Conservation (phyloP, 805 yeast species). For the Myxozyma geophila region DNA sequence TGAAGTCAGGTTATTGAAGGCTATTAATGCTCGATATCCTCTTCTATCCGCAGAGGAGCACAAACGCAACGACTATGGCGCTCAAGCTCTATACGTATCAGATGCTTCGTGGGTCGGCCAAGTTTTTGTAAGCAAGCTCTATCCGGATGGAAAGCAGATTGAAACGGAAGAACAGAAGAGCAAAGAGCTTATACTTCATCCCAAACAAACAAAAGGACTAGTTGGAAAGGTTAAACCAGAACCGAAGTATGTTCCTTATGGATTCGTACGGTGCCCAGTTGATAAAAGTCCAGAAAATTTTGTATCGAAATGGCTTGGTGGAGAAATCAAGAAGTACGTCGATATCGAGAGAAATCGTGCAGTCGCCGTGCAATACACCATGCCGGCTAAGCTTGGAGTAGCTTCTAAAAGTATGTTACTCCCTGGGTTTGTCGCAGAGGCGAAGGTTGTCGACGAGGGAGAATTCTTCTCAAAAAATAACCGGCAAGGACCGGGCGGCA, state of each 20-base stretch:
- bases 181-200: conserved; percentile 21
- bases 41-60: conserved; percentile 68
- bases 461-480: conserved; percentile 3
- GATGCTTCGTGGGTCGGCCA: conserved; percentile 59
- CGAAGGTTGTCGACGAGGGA: conserved; percentile 10
- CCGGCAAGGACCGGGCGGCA: conserved; percentile 4
- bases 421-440: conserved; percentile 59
- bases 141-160: conserved; percentile 47
- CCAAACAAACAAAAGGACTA: conserved; percentile 36
- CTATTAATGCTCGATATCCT: conserved; percentile 68
- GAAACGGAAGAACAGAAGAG: conserved; percentile 3
- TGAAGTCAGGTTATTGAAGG: conserved; percentile 68
- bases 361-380: conserved; percentile 56
- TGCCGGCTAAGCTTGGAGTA: conserved; percentile 57
- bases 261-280: conserved; percentile 26
- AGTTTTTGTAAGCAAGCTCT: conserved; percentile 48
- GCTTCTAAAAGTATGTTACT: conserved; percentile 79
- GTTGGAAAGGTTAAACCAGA: conserved; percentile 46
- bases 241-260: conserved; percentile 22
- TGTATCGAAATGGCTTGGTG: conserved; percentile 9
- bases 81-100: conserved; percentile 72
- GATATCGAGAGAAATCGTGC: conserved; percentile 51
- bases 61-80: conserved; percentile 69
- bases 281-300: conserved; percentile 22
- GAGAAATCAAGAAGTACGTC: conserved; percentile 12